Conservation (phyloP, 169 alveolate species). For the Eimeria sp. region DNA sequence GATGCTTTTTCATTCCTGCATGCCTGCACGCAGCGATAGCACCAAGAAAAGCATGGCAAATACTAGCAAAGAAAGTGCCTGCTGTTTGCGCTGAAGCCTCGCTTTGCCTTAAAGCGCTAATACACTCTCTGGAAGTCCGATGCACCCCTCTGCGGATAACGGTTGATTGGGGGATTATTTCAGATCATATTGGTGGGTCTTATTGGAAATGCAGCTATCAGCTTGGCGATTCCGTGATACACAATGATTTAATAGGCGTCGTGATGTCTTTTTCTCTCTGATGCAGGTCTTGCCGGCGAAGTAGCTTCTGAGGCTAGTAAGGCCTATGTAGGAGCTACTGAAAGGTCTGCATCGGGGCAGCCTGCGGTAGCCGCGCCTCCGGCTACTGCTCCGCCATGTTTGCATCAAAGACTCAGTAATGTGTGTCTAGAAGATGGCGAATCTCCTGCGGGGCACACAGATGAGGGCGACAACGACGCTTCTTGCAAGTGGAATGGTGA, state of each 20-base stretch:
- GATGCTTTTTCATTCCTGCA: conserved; percentile 35
- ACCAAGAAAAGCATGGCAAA: conserved; percentile 3
- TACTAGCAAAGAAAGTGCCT: conserved; percentile 8
- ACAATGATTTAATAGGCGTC: background rate
- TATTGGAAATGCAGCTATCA: background rate
- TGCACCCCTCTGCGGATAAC: conserved; percentile 36
- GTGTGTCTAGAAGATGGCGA: background rate
- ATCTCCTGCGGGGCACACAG: background rate
- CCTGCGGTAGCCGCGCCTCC: background rate
- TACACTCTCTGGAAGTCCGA: conserved; percentile 30
- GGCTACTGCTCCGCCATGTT: background rate
- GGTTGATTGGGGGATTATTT: conserved; percentile 35
- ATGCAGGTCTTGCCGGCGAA: background rate
- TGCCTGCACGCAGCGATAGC: conserved; percentile 14
- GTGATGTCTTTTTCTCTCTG: background rate
- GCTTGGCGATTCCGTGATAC: background rate
- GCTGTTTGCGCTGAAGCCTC: conserved; percentile 37
- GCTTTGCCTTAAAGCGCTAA: conserved; percentile 25
- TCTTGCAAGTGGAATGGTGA: background rate
- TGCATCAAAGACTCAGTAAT: background rate
- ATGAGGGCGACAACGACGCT: background rate
- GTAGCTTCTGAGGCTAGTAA: conserved; percentile 3
- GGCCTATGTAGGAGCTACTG: background rate
- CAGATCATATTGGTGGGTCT: conserved; percentile 38
- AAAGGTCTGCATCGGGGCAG: background rate